These are phyloP conservation scores for Linanthus parryae DNA, from an alignment of 148 eudicot genomes.

Conservation along the genomic window DNA sequence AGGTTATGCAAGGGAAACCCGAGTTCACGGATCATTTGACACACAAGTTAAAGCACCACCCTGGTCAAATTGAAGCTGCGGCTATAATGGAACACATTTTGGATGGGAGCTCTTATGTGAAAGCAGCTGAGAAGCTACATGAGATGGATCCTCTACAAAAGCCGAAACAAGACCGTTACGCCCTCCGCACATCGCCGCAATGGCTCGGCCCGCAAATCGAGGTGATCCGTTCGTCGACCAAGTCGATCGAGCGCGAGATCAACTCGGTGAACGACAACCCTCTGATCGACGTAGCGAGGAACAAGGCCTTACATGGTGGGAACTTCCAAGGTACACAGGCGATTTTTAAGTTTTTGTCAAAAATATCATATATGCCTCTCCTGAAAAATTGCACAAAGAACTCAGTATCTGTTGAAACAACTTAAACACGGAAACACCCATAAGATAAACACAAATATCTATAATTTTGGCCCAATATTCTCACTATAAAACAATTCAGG, in stretches of 20 bases:
- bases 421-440: no score
- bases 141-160: slow-evolving; percentile 20
- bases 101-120: slow-evolving; percentile 10
- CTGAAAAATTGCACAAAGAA: no score
- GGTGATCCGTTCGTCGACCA: slow-evolving; percentile 19
- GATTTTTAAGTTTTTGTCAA: no score
- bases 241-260: slow-evolving; percentile 19
- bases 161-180: slow-evolving; percentile 22
- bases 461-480: no score
- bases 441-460: no score
- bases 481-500: no score
- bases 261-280: slow-evolving; percentile 21
- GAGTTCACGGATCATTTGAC: slow-evolving; percentile 22
- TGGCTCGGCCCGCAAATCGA: slow-evolving; percentile 14
- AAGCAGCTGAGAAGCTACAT: slow-evolving; percentile 13
- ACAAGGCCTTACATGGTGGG: slow-evolving; percentile 21
- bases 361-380: no score
- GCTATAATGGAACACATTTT: slow-evolving; percentile 19
- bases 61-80: slow-evolving; percentile 17
- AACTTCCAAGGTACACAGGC: slow-evolving; percentile 22
- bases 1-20: slow-evolving; percentile 16
- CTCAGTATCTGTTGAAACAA: no score
- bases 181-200: slow-evolving; percentile 18
- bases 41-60: slow-evolving; percentile 21
- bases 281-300: slow-evolving; percentile 17